Evolutionary conservation across 441 rosid species (phyloP).

Genomic region (Populus hybrid): DNA sequence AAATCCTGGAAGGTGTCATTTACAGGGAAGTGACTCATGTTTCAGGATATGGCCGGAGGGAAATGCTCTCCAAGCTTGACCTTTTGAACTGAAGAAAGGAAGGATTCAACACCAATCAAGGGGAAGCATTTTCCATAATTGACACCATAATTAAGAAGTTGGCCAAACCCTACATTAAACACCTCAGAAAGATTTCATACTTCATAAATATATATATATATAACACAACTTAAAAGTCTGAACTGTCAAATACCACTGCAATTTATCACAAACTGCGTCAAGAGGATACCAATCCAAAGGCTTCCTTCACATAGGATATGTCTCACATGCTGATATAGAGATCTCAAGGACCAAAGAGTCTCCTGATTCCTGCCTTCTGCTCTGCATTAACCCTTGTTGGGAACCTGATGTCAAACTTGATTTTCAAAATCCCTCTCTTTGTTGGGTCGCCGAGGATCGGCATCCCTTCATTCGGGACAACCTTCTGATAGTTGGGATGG

Average conservation of each 20-base stretch:
- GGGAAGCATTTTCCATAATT: background rate
- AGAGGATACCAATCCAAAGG: background rate
- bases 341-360: conserved; percentile 18
- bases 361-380: conserved; percentile 43
- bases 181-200: background rate
- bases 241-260: background rate
- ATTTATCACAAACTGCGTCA: no score
- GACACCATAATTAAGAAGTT: background rate
- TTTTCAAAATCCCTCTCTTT: conserved; percentile 54
- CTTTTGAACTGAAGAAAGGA: background rate
- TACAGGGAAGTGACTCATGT: no score
- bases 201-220: no score
- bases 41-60: no score
- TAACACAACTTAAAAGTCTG: background rate
- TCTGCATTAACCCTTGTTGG: conserved; percentile 43
- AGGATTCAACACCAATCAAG: background rate
- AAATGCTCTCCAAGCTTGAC: background rate
- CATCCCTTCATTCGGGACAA: conserved; percentile 59
- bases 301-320: background rate
- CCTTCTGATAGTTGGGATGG: conserved; percentile 49
- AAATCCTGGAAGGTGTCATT: no score
- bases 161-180: background rate
- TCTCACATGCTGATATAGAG: background rate
- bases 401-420: conserved; percentile 51
- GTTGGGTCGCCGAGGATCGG: conserved; percentile 53